phyloP scores from a whole-genome alignment of 2,329 filamentous ascomycete species.

The Lecanicillium sp. region DNA sequence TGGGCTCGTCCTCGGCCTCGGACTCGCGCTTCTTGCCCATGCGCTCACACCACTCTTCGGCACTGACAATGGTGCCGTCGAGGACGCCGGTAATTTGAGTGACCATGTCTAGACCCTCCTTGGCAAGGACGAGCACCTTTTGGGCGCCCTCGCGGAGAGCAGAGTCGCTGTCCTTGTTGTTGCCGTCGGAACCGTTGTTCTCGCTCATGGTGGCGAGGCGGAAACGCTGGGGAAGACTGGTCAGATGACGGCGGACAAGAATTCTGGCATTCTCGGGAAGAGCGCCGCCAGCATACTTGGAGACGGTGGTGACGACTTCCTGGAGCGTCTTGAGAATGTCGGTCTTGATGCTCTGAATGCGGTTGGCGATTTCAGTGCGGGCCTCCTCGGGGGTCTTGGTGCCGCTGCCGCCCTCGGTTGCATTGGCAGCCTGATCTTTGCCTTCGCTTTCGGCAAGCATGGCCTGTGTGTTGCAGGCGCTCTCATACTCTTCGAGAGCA shows the following conservation, averaged over 20 bases:
- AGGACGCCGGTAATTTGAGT: conserved; percentile 81
- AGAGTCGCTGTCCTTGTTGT: conserved; percentile 30
- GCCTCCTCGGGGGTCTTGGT: conserved; percentile 23
- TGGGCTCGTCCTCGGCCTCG: conserved; percentile 19
- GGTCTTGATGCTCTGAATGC: conserved; percentile 60
- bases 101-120: conserved; percentile 92
- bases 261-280: conserved; percentile 81
- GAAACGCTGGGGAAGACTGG: conserved; percentile 78
- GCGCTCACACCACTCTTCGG: conserved; percentile 84
- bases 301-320: conserved; percentile 76
- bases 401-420: conserved; percentile 14
- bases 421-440: conserved; percentile 22
- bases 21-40: conserved; percentile 46
- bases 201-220: conserved; percentile 57
- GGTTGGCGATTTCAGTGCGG: conserved; percentile 45
- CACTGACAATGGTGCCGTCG: conserved; percentile 82
- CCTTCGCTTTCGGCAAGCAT: conserved; percentile 17
- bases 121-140: conserved; percentile 76
- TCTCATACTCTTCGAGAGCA: conserved; percentile 76
- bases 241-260: conserved; percentile 77
- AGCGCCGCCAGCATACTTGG: conserved; percentile 84
- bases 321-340: conserved; percentile 76
- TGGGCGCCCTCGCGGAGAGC: conserved; percentile 55
- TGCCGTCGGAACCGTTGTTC: conserved; percentile 21
- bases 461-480: conserved; percentile 22